Evolutionary conservation across 2,329 filamentous ascomycete genomes (phyloP), one percentile per base, ranked within the genome.

Genomic region (Ceratocystis variospora): DNA sequence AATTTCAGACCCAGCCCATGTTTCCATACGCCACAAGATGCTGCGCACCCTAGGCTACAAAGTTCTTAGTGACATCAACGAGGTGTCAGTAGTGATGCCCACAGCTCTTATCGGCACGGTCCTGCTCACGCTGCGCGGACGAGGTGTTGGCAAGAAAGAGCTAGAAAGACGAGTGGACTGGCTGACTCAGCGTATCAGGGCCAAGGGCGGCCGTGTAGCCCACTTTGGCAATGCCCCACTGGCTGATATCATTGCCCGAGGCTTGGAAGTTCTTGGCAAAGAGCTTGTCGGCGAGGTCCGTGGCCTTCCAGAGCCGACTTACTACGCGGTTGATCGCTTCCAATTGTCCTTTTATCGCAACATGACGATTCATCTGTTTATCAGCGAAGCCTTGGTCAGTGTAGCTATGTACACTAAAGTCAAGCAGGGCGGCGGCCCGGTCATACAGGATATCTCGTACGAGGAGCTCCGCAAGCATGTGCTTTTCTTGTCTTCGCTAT

Each of bases 341-440:
- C 94, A 99, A 73, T 82, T 99, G 8, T 96, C 91, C 0, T 99
- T 99, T 76, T 99, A 99, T 77, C 87, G 94, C 64, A 99, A 99
- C 76, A 97, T 97, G 94, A 96, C 93, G 0, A 99, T 99, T 69
- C 94, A 99, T 73, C 82, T 99, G 4, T 99, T 99, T 75, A 94
- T 99, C 67, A 88, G 90, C 1, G 92, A 97, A 74, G 89, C 93
- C 0, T 80, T 99, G 3, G 90, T 97, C 25, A 94, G 90, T 68
- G 90, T 87, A 3, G 89, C 89, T 33, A 87, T 99, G 80, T 99
- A 99, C 75, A 94, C 87, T 0, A 84, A 85, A 57, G 88, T 97
- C 65, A 99, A 99, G 75, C 85, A 86, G 69, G 94, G 94, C 17
- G 93, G 93, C n/a, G 90, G 89, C 0, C 88, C 89, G 0, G 80